Evolutionary conservation across 768 basidiomycete species (phyloP), one percentile per base, ranked within the genome.

Genomic region (Cystobasidium ongulense): DNA sequence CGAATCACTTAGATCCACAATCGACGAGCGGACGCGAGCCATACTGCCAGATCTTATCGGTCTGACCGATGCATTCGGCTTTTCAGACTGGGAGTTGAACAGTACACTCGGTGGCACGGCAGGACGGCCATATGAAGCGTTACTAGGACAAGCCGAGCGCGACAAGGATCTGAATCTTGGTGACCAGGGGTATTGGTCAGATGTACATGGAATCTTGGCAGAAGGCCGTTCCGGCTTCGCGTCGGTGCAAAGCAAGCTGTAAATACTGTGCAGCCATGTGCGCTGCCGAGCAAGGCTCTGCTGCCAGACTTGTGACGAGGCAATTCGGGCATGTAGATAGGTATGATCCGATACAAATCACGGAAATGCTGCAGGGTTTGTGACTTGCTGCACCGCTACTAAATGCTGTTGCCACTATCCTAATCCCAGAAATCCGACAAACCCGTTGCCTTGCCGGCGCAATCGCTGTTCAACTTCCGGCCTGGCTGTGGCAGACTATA

Each of bases 61-160:
- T 0, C 81, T 90, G 66, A 87, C 84, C 4, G 89, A 91, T 78
- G 86, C 88, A 1, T 90, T 91, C 78, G 87, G 86, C 0, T 89
- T 89, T 76, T 84, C 86, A 0, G 89, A 90, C 77, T 90, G 88
- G 87, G 86, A 89, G 64, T 81, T 90, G 21, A 85, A 89, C 76
- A 31, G 27, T 13, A 64, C 63, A 13, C 38, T 64, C 2, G 63
- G 63, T n/a, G 17, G 33, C 4, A 64, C 25, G 25, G n/a, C 25
- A 18, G 63, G 63, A 5, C 25, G 36, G 3, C 38, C 43, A 39
- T 64, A 64, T 27, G 63, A 64, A 64, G 43, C 11, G 10, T 29
- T 64, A 27, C 36, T 31, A 5, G 13, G 5, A 35, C 23, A 29
- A 46, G 63, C 63, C 23, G 38, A 36, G 43, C 27, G 27, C 31